Evolutionary conservation across 129 eudicot genomes (phyloP).

Genomic region (Helianthus tuberosus): DNA sequence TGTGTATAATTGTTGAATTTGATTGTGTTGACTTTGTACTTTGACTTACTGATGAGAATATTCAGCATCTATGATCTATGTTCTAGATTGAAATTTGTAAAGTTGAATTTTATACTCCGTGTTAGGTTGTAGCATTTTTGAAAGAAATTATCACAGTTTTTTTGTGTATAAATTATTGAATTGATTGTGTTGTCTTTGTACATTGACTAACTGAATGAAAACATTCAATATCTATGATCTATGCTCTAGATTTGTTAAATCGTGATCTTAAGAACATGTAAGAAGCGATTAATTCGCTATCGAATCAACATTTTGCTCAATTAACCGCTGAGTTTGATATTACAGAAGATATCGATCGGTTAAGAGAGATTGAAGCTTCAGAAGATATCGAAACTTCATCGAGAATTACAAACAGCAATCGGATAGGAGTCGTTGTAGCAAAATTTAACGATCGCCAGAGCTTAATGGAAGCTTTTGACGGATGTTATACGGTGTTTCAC

Average conservation of each 20-base stretch:
- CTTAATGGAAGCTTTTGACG: constrained; percentile 59
- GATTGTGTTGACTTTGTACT: constrained; percentile 11
- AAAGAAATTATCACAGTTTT: background rate
- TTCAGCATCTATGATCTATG: background rate
- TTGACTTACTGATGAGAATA: background rate
- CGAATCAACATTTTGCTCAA: background rate
- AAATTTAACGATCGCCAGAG: constrained; percentile 45
- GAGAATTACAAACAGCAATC: constrained; percentile 23
- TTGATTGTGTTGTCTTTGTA: constrained; percentile 12
- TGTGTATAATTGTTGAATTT: too few species aligned
- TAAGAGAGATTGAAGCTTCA: constrained; percentile 64
- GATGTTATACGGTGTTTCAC: constrained; percentile 75
- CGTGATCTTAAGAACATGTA: background rate
- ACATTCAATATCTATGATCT: background rate
- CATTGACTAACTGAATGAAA: background rate
- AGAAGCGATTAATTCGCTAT: background rate
- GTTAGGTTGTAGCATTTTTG: background rate
- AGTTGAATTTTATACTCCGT: too few species aligned
- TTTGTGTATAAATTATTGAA: background rate
- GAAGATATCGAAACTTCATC: constrained; percentile 55
- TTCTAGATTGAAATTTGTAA: background rate
- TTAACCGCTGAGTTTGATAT: background rate
- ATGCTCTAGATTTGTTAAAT: background rate
- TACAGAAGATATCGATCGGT: constrained; percentile 66
- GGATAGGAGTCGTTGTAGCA: constrained; percentile 56